Evolutionary conservation across 345 rosid genomes (phyloP), one percentile per base, ranked within the genome.

Genomic region (Euphorbia peplus): DNA sequence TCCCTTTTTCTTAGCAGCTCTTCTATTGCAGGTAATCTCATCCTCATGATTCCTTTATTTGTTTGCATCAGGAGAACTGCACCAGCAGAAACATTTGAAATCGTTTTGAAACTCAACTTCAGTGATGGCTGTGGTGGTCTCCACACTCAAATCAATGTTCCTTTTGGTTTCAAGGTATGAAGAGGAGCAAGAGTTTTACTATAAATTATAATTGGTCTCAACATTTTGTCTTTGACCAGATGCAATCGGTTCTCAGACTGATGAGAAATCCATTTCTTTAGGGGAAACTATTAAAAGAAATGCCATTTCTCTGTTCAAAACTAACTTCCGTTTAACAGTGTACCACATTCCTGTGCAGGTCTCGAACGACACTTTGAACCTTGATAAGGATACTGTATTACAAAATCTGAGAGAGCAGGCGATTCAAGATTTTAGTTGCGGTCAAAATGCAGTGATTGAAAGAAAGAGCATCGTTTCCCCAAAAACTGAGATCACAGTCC

Each of bases 61-160:
- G 39, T 35, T 13, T 67, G 41, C 47, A 69, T 47, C 91, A 95
- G 99, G 92, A 90, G 97, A 84, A 95, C 96, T 12, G 79, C 70
- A 65, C 76, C 73, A 69, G 62, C 79, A 12, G 92, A 84, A 79
- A 69, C 78, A 39, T 95, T 95, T 73, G 90, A 87, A 39, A 89
- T 95, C 48, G 64, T 74, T 69, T 73, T 90, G 88, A 90, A 75
- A 65, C 82, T 91, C 67, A 82, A 88, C 78, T 84, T 91, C 68
- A 81, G 78, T 26, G 92, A 90, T 60, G 98, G 92, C 51, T 95
- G 99, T 69, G 96, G 90, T 65, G 90, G 92, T 71, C 78, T 41
- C 56, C 57, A 66, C 81, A 83, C 86, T 70, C 77, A 85, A 74
- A 75, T 91, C 37, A 80, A 58, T 69, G 76, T 95, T 66, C 93